These are phyloP conservation scores for Lepidium aucheri DNA, from an alignment of 345 rosid genomes.

Conservation along the genomic window DNA sequence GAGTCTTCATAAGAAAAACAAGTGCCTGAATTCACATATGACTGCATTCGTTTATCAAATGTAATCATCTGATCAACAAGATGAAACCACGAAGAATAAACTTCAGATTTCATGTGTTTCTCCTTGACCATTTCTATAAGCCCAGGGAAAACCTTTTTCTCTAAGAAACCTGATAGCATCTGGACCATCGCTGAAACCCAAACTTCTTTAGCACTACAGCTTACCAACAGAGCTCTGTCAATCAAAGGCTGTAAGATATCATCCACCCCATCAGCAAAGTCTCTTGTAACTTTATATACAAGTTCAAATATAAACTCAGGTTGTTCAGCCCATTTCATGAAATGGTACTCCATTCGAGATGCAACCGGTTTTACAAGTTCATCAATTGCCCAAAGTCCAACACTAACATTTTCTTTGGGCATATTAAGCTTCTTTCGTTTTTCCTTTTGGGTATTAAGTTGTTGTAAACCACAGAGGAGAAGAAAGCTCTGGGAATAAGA, in stretches of 20 bases:
- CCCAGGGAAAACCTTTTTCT: conserved; percentile 39
- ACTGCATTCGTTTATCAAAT: conserved; percentile 60
- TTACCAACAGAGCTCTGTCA: conserved; percentile 51
- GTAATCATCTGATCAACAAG: conserved; percentile 59
- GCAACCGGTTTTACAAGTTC: conserved; percentile 67
- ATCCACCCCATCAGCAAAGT: conserved; percentile 56
- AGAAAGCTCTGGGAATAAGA: conserved; percentile 53
- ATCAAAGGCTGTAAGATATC: conserved; percentile 76
- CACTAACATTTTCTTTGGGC: conserved; percentile 8
- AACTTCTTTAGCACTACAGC: conserved; percentile 70
- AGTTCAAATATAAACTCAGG: conserved; percentile 72
- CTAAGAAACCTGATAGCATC: conserved; percentile 53
- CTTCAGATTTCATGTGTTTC: conserved; percentile 43
- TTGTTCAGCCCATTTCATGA: conserved; percentile 56
- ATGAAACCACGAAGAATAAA: conserved; percentile 54
- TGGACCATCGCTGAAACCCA: conserved; percentile 78
- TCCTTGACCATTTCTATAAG: conserved; percentile 41
- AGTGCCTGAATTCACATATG: conserved; percentile 42
- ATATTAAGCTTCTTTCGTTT: conserved; percentile 33
- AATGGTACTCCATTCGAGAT: conserved; percentile 70
- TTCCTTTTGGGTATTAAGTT: conserved; percentile 45
- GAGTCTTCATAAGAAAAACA: conserved; percentile 33
- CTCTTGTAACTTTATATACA: conserved; percentile 49
- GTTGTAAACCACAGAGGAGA: conserved; percentile 65
- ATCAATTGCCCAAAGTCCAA: conserved; percentile 58